Conservation (phyloP, 345 rosid species). For the Pistacia vera region DNA sequence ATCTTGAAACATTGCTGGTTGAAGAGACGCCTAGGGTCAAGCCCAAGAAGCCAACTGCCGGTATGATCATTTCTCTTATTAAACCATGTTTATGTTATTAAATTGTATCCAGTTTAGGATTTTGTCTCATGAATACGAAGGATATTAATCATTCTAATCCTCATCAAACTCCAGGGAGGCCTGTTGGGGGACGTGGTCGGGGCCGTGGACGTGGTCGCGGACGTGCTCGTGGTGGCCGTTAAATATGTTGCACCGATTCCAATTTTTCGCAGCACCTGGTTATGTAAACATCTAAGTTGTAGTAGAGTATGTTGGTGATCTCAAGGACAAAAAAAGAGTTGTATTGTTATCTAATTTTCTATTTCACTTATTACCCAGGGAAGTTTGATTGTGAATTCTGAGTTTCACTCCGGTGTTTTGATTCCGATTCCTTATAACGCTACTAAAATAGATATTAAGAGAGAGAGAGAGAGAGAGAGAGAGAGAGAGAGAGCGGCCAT, state of each 20-base stretch:
- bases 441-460: background rate
- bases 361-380: background rate
- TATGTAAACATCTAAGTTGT: constrained; percentile 38
- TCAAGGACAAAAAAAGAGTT: constrained; percentile 20
- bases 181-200: constrained; percentile 83
- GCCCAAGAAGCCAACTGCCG: constrained; percentile 96
- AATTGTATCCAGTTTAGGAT: background rate
- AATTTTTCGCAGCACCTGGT: constrained; percentile 28
- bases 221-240: constrained; percentile 83
- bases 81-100: background rate
- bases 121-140: background rate
- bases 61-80: constrained; percentile 35
- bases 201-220: constrained; percentile 68
- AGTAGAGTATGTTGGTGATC: constrained; percentile 20
- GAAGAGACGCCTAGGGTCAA: constrained; percentile 96
- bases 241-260: constrained; percentile 21
- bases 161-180: constrained; percentile 55
- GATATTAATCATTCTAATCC: constrained; percentile 11
- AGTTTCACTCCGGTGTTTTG: background rate
- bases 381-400: constrained; percentile 12
- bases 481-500: too few relatives aligned
- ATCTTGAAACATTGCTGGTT: constrained; percentile 93
- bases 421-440: background rate
- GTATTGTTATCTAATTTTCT: constrained; percentile 3
- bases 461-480: too few relatives aligned